Evolutionary conservation across 345 rosid genomes (phyloP).

Genomic region (Mercurialis annua): DNA sequence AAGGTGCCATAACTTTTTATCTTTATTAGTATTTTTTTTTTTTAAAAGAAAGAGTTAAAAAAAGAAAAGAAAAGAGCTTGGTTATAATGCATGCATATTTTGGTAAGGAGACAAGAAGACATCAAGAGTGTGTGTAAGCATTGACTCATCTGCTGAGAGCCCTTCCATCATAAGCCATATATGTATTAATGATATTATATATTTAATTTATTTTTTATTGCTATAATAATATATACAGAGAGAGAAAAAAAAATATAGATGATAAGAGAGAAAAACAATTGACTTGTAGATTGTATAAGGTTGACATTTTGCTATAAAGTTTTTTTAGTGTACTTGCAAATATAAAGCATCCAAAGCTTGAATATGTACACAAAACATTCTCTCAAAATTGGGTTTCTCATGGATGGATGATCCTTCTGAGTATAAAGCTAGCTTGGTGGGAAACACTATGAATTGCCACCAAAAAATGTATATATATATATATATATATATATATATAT

Average conservation of each 20-base stretch:
- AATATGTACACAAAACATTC: slow-evolving; percentile 11
- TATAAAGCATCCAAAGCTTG: slow-evolving; percentile 39
- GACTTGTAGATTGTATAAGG: slow-evolving; percentile 39
- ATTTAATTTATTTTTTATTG: neutral
- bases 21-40: neutral
- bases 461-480: too few species aligned
- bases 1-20: too few species aligned
- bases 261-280: slow-evolving; percentile 34
- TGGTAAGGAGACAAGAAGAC: slow-evolving; percentile 54
- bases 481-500: too few species aligned
- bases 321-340: slow-evolving; percentile 18
- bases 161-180: slow-evolving; percentile 32
- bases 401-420: slow-evolving; percentile 38
- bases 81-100: slow-evolving; percentile 17
- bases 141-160: slow-evolving; percentile 33
- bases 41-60: neutral
- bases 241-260: slow-evolving; percentile 10
- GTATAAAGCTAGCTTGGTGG: slow-evolving; percentile 36
- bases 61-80: neutral
- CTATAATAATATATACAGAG: neutral
- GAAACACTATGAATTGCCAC: slow-evolving; percentile 37
- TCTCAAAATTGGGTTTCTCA: slow-evolving; percentile 17
- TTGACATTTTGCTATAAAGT: slow-evolving; percentile 34
- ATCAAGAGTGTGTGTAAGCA: slow-evolving; percentile 44
- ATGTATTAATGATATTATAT: slow-evolving; percentile 28